phyloP scores from a whole-genome alignment of 164 flowering plant species.

The Amborella trichopoda region DNA sequence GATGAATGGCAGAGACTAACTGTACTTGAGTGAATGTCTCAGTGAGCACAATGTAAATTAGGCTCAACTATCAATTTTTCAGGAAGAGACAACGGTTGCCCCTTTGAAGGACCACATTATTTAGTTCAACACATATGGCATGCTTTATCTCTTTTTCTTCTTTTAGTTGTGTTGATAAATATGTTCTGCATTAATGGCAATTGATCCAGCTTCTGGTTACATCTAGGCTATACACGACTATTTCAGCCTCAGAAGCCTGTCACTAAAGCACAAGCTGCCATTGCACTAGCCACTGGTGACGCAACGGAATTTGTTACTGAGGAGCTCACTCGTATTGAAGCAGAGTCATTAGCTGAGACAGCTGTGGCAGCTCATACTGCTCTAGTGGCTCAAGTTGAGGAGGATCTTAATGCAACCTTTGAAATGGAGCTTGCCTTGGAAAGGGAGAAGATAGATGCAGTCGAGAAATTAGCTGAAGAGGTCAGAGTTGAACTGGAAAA shows the following conservation, averaged over 20 bases:
- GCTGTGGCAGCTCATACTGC: constrained; percentile 88
- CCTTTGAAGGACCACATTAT: too few species aligned
- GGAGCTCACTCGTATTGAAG: constrained; percentile 97
- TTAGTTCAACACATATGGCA: too few species aligned
- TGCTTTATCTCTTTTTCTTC: too few species aligned
- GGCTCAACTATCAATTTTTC: too few species aligned
- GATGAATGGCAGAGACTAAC: too few species aligned
- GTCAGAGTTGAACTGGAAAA: constrained; percentile 61
- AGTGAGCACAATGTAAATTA: too few species aligned
- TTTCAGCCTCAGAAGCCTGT: constrained; percentile 97
- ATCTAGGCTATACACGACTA: constrained; percentile 75
- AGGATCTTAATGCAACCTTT: constrained; percentile 65
- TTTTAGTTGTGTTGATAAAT: too few species aligned
- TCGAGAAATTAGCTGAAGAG: constrained; percentile 87
- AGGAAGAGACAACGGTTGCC: too few species aligned
- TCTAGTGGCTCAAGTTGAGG: constrained; percentile 85
- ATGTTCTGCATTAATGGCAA: too few species aligned
- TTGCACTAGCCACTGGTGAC: constrained; percentile 86
- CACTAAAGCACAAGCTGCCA: constrained; percentile 94
- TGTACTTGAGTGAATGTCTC: too few species aligned
- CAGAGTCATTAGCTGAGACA: constrained; percentile 87
- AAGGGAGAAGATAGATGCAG: constrained; percentile 57
- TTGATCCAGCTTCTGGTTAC: too few species aligned
- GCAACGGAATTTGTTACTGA: constrained; percentile 77
- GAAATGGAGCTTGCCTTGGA: constrained; percentile 68